phyloP scores from a whole-genome alignment of 1,139 yeast genomes.

The Candida dubliniensis region DNA sequence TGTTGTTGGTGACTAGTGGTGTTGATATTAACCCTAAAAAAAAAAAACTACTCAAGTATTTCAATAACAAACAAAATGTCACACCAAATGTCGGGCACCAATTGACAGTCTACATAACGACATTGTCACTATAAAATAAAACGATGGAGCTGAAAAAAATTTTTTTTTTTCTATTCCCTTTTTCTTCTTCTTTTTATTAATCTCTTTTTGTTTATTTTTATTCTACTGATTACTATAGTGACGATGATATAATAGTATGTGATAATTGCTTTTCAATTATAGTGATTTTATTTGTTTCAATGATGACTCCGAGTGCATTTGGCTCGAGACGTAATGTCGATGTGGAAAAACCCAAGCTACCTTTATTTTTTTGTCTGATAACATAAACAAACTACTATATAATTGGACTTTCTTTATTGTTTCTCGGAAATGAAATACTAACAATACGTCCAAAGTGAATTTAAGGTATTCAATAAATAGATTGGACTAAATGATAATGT shows the following conservation, averaged over 20 bases:
- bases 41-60: not conserved
- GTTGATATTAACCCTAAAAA: conserved; percentile 2
- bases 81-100: too few species aligned
- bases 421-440: not conserved
- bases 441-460: not conserved
- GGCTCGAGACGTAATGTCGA: conserved; percentile 92
- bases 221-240: too few species aligned
- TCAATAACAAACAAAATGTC: not conserved
- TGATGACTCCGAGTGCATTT: conserved; percentile 92
- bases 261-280: too few species aligned
- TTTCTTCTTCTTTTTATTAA: not conserved
- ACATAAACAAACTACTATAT: not conserved
- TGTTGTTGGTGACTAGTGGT: not conserved
- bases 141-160: conserved; percentile 2
- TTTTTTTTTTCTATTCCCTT: not conserved
- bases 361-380: conserved; percentile 49
- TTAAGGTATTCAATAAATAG: too few species aligned
- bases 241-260: too few species aligned
- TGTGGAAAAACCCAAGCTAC: conserved; percentile 95
- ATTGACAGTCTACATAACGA: not conserved
- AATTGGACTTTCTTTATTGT: too few species aligned
- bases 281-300: conserved; percentile 14
- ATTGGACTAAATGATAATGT: too few species aligned
- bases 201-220: too few species aligned
- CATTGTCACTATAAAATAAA: not conserved